These are phyloP conservation scores for Calycina marina DNA, from an alignment of 2,329 filamentous ascomycete genomes.

Conservation along the genomic window DNA sequence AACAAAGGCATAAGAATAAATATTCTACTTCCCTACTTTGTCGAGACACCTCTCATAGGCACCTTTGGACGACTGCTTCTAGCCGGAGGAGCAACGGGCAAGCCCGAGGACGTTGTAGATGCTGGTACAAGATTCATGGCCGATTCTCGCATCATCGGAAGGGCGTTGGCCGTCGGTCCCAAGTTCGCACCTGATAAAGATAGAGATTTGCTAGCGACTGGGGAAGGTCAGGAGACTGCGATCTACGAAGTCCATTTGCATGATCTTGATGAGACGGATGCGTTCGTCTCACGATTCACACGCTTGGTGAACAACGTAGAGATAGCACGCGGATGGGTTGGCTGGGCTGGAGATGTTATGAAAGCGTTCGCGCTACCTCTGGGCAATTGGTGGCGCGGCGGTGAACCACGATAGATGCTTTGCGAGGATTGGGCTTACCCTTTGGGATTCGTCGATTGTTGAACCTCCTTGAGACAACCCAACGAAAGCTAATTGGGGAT, in stretches of 20 bases:
- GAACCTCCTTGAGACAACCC: no score
- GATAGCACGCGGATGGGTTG: constrained; percentile 36
- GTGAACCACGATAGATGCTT: constrained; percentile 1
- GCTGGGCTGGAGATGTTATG: constrained; percentile 21
- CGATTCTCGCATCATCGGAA: constrained; percentile 39
- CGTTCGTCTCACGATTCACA: constrained; percentile 39
- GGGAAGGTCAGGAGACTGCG: constrained; percentile 25
- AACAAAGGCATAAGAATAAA: constrained; percentile 44
- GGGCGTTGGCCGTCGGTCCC: constrained; percentile 42
- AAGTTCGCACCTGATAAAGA: constrained; percentile 32
- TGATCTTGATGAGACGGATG: constrained; percentile 41
- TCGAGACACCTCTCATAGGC: constrained; percentile 44
- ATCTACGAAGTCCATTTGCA: constrained; percentile 48
- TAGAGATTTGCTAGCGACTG: constrained; percentile 14
- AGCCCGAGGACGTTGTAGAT: constrained; percentile 44
- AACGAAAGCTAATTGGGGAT: no score
- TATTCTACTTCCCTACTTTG: constrained; percentile 53
- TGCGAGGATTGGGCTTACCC: no score
- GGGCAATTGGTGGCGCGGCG: constrained; percentile 2
- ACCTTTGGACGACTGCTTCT: constrained; percentile 33
- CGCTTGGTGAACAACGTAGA: constrained; percentile 37
- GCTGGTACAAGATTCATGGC: constrained; percentile 47
- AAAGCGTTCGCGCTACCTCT: constrained; percentile 14
- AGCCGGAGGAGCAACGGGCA: constrained; percentile 38
- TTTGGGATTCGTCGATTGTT: no score